Percentiles rank a stretch among this genome's conserved stretches.
These are phyloP conservation scores for Tulasnella sp. DNA, from an alignment of 768 basidiomycete genomes.

Conservation along the genomic window DNA sequence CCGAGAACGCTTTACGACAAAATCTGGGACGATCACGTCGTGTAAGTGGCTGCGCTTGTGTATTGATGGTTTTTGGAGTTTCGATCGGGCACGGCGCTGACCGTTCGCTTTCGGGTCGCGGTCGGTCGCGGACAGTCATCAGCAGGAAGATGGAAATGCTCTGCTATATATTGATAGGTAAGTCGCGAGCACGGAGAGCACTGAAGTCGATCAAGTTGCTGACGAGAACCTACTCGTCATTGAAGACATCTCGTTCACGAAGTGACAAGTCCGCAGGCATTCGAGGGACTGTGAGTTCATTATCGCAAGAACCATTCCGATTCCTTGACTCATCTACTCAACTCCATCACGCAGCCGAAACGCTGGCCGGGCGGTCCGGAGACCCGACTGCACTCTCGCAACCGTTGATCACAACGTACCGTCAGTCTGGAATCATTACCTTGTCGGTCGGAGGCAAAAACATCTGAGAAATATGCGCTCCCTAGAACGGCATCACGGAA, in stretches of 20 bases:
- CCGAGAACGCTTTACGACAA: constrained; percentile 95
- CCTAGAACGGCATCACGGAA: constrained; percentile 60
- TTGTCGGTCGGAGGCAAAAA: not conserved
- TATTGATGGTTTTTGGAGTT: not conserved
- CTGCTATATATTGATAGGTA: constrained; percentile 78
- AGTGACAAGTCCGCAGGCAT: constrained; percentile 90
- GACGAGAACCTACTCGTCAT: not conserved
- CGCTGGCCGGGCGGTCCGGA: constrained; percentile 63
- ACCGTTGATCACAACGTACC: constrained; percentile 85
- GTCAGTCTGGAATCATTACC: constrained; percentile 34
- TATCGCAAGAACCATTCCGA: not conserved
- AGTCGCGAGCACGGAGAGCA: constrained; percentile 9
- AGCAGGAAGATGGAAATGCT: constrained; percentile 61
- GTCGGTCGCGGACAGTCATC: not conserved
- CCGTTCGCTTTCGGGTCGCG: constrained; percentile 38
- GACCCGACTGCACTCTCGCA: constrained; percentile 81
- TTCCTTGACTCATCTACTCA: not conserved
- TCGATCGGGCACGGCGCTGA: not conserved
- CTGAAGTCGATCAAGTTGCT: not conserved
- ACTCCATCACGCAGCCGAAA: constrained; percentile 29
- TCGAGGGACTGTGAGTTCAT: constrained; percentile 51
- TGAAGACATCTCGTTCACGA: constrained; percentile 63
- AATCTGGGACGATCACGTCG: constrained; percentile 95
- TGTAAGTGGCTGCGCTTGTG: constrained; percentile 37
- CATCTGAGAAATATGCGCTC: not conserved